Conservation (phyloP, 2,329 filamentous ascomycete genomes). For the Beauveria pseudobassiana region DNA sequence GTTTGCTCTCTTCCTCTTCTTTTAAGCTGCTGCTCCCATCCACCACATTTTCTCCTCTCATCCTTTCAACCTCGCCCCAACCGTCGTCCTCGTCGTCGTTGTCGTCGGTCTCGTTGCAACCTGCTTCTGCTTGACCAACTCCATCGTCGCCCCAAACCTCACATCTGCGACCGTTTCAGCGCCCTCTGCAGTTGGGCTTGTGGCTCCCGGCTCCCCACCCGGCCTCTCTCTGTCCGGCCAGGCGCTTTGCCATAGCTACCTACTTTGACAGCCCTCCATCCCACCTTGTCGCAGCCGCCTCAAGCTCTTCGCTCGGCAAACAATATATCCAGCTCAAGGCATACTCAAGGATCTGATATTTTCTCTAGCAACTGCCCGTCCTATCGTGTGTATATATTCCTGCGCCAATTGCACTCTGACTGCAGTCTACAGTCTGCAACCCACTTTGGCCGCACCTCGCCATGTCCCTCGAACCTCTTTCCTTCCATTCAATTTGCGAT, state of each 20-base stretch:
- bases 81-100: not conserved
- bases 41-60: not conserved
- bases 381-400: not conserved
- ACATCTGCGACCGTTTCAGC: not conserved
- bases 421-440: not conserved
- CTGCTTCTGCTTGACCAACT: not conserved
- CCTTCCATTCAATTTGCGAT: not conserved
- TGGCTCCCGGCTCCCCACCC: not conserved
- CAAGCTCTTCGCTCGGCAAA: not conserved
- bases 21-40: not conserved
- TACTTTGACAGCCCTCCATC: not conserved
- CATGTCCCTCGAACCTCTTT: conserved; percentile 2
- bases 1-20: not conserved
- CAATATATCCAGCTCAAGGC: not conserved
- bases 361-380: not conserved
- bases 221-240: not conserved
- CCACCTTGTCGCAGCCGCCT: not conserved
- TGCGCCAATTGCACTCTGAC: not conserved
- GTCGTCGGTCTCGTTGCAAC: not conserved
- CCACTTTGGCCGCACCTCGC: not conserved
- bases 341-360: not conserved
- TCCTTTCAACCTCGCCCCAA: conserved; percentile 3
- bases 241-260: not conserved
- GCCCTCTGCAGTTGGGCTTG: not conserved
- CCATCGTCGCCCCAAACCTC: not conserved